Evolutionary conservation across 2,329 filamentous ascomycete species (phyloP).

Genomic region (Cytospora leucostoma): DNA sequence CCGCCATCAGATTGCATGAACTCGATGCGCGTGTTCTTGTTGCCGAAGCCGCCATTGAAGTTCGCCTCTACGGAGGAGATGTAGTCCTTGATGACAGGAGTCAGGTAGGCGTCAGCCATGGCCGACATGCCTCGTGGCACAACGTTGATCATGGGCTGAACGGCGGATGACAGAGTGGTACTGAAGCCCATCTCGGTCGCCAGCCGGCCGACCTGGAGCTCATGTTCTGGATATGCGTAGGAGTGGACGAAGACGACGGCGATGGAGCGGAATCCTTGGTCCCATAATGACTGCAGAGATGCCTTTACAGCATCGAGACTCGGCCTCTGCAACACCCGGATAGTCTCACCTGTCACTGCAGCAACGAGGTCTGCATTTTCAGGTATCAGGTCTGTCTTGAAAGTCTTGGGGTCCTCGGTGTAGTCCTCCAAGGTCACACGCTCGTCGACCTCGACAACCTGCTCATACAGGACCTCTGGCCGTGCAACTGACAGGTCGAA

Average conservation of each 20-base stretch:
- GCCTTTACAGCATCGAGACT: constrained; percentile 9
- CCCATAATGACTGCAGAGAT: constrained; percentile 17
- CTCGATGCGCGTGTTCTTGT: constrained; percentile 57
- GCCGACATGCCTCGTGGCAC: constrained; percentile 48
- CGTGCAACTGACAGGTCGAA: constrained; percentile 33
- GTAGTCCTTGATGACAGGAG: constrained; percentile 45
- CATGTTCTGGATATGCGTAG: constrained; percentile 68
- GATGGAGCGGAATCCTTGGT: constrained; percentile 47
- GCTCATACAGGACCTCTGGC: constrained; percentile 26
- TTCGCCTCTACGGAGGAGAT: constrained; percentile 40
- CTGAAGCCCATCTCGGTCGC: constrained; percentile 45
- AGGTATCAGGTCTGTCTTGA: not conserved
- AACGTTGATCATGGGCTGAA: constrained; percentile 47
- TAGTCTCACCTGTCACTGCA: constrained; percentile 21
- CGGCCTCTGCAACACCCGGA: constrained; percentile 22
- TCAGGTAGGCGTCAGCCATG: constrained; percentile 47
- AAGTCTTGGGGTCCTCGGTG: constrained; percentile 20
- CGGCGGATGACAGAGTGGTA: constrained; percentile 41
- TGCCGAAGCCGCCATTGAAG: constrained; percentile 40
- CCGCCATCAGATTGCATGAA: constrained; percentile 69
- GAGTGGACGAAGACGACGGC: constrained; percentile 72
- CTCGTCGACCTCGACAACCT: constrained; percentile 28
- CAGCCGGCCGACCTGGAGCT: constrained; percentile 39
- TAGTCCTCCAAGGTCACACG: constrained; percentile 28
- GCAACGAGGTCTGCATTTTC: constrained; percentile 13